phyloP scores from a whole-genome alignment of 2,329 filamentous ascomycete species.

The Fonsecaea monophora region DNA sequence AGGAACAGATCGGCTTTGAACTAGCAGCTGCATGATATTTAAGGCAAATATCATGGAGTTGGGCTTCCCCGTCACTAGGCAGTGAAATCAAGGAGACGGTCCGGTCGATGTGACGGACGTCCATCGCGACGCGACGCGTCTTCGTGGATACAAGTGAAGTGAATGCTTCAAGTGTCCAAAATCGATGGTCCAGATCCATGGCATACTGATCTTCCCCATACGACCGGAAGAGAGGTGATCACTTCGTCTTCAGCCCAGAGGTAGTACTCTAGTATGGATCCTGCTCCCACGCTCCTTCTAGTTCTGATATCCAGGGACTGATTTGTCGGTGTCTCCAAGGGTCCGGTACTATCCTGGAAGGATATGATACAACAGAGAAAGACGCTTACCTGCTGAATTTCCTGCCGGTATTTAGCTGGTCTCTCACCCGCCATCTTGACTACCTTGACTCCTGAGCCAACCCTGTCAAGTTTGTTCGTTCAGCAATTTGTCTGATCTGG shows the following conservation, averaged over 20 bases:
- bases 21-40: neutral
- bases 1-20: neutral
- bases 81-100: neutral
- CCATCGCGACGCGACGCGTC: neutral
- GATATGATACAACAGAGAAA: constrained; percentile 8
- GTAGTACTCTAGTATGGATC: neutral
- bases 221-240: neutral
- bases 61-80: neutral
- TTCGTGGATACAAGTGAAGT: neutral
- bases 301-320: neutral
- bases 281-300: neutral
- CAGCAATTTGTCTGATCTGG: neutral
- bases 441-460: neutral
- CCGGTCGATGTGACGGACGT: neutral
- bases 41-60: neutral
- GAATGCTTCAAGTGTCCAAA: neutral
- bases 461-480: neutral
- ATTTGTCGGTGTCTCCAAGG: neutral
- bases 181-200: neutral
- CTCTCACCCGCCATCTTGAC: constrained; percentile 70
- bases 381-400: constrained; percentile 90
- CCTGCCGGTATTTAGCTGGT: constrained; percentile 88
- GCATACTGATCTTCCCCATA: neutral
- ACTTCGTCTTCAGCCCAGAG: neutral
- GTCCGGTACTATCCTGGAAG: neutral